Base-by-base conservation (phyloP, 2,329 filamentous ascomycete species). In the Claviceps lovelessii region DNA sequence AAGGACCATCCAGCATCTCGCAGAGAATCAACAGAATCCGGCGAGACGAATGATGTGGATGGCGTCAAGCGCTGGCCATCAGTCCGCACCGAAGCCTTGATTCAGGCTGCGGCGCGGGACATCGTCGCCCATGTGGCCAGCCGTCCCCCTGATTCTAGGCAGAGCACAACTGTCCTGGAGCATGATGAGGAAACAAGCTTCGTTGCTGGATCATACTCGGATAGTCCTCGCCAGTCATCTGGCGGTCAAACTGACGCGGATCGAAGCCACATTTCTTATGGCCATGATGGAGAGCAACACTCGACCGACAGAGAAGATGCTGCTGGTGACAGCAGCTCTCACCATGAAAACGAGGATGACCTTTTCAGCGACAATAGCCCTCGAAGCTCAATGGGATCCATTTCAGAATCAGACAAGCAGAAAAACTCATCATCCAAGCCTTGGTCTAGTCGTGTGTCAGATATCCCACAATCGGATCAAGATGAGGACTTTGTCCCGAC, bases 321-420 rank as follows among this genome's bases (percentile, higher is more conserved):
- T 2, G 71, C 66, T 9, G 72, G 66, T 8, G 72, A 77, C 49
- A 74, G 69, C 62, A 76, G 74, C 64, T 79, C 75, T 0, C 76
- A 76, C 53, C 71, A 77, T 56, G 75, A 74, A 35, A 69, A 70
- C 47, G 76, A 79, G 28, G 76, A 80, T 60, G 78, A 81, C 52
- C 75, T 82, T 19, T 82, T 83, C 62, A 81, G 77, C 65, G 76
- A 77, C 59, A 73, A 71, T 67, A 83, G 74, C 64, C 75, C 73
- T 1, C 74, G 78, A 44, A 81, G 76, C 63, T 82, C 79, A 1
- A 63, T 79, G 54, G 77, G 76, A 2, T 81, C 78, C 1, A 69
- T 77, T 56, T 67, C 68, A 8, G 68, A 70, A 51, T 61, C 63
- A 7, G 69, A 70, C 45, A 64, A 65, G 51, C 65, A 64, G 60